Evolutionary conservation across 2,329 filamentous ascomycete species (phyloP).

Genomic region (Lasiodiplodia gonubiensis): DNA sequence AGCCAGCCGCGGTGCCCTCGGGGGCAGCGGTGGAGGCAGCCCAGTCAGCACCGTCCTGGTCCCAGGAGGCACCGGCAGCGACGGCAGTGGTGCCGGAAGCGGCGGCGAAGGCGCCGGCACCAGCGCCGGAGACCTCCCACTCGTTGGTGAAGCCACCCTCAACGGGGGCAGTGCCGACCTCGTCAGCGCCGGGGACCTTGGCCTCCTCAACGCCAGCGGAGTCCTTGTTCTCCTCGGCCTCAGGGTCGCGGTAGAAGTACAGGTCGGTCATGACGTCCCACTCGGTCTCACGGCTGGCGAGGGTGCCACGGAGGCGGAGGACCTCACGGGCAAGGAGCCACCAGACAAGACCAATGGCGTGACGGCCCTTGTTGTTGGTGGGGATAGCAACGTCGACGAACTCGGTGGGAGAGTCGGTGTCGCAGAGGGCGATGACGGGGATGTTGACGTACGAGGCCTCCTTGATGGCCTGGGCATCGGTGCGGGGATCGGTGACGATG

Average conservation of each 20-base stretch:
- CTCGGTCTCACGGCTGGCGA: conserved; percentile 92
- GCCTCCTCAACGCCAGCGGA: conserved; percentile 77
- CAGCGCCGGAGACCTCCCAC: conserved; percentile 79
- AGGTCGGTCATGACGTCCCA: conserved; percentile 99
- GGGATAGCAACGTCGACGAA: conserved; percentile 99
- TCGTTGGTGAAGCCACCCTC: conserved; percentile 81
- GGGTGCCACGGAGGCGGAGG: conserved; percentile 96
- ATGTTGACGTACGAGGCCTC: conserved; percentile 99
- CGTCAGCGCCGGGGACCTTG: conserved; percentile 83
- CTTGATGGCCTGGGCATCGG: conserved; percentile 99
- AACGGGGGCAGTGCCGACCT: conserved; percentile 78
- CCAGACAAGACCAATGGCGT: conserved; percentile 98
- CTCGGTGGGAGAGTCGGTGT: conserved; percentile 99
- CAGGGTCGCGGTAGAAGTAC: conserved; percentile 99
- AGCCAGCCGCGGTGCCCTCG: conserved; percentile 56
- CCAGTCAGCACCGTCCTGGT: conserved; percentile 72
- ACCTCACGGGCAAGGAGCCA: conserved; percentile 99
- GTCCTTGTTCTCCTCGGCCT: conserved; percentile 99
- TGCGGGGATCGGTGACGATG: conserved; percentile 98
- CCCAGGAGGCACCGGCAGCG: conserved; percentile 68
- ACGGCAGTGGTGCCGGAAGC: conserved; percentile 62
- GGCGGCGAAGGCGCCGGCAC: conserved; percentile 71
- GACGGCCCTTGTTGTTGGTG: conserved; percentile 99
- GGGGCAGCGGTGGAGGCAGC: conserved; percentile 61
- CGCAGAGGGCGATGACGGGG: conserved; percentile 97